Conservation (phyloP, 202 grass and related monocot genomes). For the Zoysia matrella region DNA sequence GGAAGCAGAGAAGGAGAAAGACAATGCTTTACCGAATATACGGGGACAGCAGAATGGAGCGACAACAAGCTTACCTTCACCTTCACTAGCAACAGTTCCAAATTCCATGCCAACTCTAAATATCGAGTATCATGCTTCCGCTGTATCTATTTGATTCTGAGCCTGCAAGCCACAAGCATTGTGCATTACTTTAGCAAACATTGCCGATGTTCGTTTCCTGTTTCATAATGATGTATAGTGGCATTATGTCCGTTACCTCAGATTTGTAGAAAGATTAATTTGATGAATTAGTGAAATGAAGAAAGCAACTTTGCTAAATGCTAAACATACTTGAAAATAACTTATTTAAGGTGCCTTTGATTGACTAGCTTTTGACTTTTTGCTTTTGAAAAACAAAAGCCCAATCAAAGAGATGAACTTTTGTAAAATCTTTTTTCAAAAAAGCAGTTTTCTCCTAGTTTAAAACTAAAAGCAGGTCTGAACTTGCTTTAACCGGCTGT, state of each 20-base stretch:
- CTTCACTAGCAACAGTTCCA: constrained; percentile 20
- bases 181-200: not conserved
- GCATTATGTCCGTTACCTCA: not conserved
- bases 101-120: constrained; percentile 48
- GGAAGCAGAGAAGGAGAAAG: constrained; percentile 54
- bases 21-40: constrained; percentile 34
- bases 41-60: constrained; percentile 44
- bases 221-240: not conserved
- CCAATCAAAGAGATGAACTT: too few species aligned
- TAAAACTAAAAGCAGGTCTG: too few species aligned
- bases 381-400: too few species aligned
- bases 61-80: constrained; percentile 44
- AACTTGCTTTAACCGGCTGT: too few species aligned
- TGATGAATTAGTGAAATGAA: not conserved
- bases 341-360: not conserved
- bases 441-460: too few species aligned
- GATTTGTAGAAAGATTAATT: not conserved
- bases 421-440: too few species aligned
- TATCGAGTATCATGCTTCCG: constrained; percentile 57
- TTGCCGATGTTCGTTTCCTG: not conserved
- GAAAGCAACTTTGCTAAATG: constrained; percentile 6
- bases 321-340: not conserved
- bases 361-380: too few species aligned
- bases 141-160: constrained; percentile 3
- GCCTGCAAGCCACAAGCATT: not conserved